Evolutionary conservation across 345 rosid species (phyloP), one percentile per base, ranked within the genome.

Genomic region (Dimocarpus longan): DNA sequence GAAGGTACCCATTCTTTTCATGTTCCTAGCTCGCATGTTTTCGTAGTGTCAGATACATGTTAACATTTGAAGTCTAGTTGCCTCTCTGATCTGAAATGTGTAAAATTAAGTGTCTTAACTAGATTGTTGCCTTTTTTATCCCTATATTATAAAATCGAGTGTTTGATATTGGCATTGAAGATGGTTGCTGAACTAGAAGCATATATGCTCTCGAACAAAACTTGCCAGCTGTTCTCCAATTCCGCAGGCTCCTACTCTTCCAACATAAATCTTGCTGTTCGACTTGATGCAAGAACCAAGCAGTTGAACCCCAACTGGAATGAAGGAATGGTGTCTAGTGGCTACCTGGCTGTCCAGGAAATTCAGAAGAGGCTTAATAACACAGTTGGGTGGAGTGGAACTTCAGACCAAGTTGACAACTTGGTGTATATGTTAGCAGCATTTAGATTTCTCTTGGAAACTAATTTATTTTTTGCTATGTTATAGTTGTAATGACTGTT

Each of bases 361-460:
- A 96, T 96, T 24, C 97, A 96, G 91, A 96, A 96, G 89, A 84
- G 99, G 77, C 91, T 96, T 8, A 90, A 97, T 3, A 94, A 96
- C 73, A 96, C 97, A 0, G 99, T 96, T 4, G 99, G 99, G 70
- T 96, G 99, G 99, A 96, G 98, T 82, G 99, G 97, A 73, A 96
- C 99, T 0, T 96, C 98, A 0, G 98, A 98, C 43, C 98, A 96
- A 83, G 99, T 96, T 2, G 98, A 96, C 86, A 93, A 96, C 80
- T 94, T 97, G 98, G 99, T 94, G n/a, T n/a, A n/a, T n/a, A n/a
- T 26, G 28, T 26, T 26, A 26, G 28, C 1, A 26, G 1, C 28
- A 26, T 26, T 26, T 0, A 26, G 28, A 26, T 26, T 26, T 26
- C 28, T 26, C 28, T 26, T 26, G 28, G 28, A 26, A 26, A 26